These are phyloP conservation scores for Rauvolfia tetraphylla DNA, from an alignment of 257 asterid genomes.

Conservation along the genomic window DNA sequence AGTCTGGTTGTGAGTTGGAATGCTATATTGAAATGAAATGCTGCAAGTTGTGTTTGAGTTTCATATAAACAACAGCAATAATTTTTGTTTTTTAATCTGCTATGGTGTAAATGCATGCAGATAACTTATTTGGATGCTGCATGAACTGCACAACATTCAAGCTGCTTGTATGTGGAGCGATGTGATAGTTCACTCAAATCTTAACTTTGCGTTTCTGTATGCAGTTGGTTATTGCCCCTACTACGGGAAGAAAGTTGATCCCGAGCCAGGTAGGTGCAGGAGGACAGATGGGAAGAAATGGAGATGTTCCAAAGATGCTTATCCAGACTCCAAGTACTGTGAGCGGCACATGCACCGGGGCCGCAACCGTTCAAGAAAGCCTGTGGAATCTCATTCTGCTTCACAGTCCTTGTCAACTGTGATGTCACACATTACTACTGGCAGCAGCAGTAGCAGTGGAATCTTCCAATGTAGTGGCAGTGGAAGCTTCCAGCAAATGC, in stretches of 20 bases:
- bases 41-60: neutral
- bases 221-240: slow-evolving; percentile 91
- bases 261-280: slow-evolving; percentile 98
- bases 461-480: slow-evolving; percentile 48
- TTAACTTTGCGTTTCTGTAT: slow-evolving; percentile 19
- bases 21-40: neutral
- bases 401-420: slow-evolving; percentile 73
- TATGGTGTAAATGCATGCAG: neutral
- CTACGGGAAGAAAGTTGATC: slow-evolving; percentile 90
- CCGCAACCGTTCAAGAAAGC: slow-evolving; percentile 99
- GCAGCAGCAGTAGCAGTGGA: slow-evolving; percentile 44
- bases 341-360: slow-evolving; percentile 99
- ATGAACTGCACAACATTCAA: neutral
- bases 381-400: slow-evolving; percentile 95
- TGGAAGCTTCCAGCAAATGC: slow-evolving; percentile 60
- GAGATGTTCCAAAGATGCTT: slow-evolving; percentile 97
- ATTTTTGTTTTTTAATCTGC: neutral
- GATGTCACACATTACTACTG: slow-evolving; percentile 54
- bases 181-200: slow-evolving; percentile 1
- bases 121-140: neutral
- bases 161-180: slow-evolving; percentile 1
- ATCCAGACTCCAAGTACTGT: slow-evolving; percentile 96
- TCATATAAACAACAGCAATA: neutral
- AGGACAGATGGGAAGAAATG: slow-evolving; percentile 98
- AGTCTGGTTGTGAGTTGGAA: neutral